Percentiles rank a stretch among this genome's conserved stretches.
Evolutionary conservation across 805 yeast genomes (phyloP).

Genomic region (Saturnispora silvae): DNA sequence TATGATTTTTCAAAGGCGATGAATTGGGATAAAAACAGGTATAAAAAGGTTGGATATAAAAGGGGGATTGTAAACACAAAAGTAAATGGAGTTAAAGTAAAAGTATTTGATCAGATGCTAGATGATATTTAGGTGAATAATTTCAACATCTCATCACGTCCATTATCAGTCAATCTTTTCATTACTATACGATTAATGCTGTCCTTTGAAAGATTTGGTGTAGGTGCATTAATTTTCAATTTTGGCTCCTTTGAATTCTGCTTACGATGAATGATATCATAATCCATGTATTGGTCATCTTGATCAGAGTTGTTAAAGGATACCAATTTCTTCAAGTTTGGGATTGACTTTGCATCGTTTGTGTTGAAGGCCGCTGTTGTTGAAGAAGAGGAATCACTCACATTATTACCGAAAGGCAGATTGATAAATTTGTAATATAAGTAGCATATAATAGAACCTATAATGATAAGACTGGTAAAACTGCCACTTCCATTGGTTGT

Average conservation of each 20-base stretch:
- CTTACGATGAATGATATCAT: conserved; percentile 3
- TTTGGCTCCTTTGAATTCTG: not conserved
- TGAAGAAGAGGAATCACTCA: not conserved
- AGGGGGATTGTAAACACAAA: conserved; percentile 11
- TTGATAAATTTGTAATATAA: not conserved
- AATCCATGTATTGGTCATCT: conserved; percentile 6
- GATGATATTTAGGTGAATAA: conserved; percentile 6
- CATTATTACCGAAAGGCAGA: too few species aligned
- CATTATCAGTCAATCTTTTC: conserved; percentile 10
- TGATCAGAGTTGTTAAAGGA: conserved; percentile 5
- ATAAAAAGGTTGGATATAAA: conserved; percentile 3
- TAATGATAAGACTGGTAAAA: not conserved
- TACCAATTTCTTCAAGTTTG: not conserved
- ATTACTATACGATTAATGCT: conserved; percentile 4
- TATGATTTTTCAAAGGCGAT: conserved; percentile 4
- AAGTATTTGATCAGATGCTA: conserved; percentile 12
- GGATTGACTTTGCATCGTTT: conserved; percentile 2
- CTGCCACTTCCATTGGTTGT: not conserved
- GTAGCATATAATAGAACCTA: not conserved
- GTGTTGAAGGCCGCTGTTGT: conserved; percentile 4
- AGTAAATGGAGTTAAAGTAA: conserved; percentile 13
- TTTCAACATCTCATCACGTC: conserved; percentile 12
- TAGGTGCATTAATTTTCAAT: not conserved
- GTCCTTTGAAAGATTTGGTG: not conserved
- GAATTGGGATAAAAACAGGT: conserved; percentile 3